Conservation (phyloP, 805 yeast genomes). For the Starmerella scarabaei region DNA sequence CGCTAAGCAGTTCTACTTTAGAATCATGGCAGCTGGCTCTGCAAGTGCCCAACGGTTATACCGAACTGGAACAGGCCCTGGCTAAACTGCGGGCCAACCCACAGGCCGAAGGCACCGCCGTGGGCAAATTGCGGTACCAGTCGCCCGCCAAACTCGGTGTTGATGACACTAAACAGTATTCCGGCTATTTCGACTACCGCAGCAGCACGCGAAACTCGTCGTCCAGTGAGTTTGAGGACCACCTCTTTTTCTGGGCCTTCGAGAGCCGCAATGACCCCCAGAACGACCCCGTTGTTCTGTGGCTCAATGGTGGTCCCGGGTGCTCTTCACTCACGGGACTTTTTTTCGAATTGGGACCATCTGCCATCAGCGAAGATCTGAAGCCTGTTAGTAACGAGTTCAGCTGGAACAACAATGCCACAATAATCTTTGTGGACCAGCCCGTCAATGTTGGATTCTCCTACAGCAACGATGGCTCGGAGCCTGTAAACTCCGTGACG, state of each 20-base stretch:
- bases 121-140: neutral
- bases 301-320: constrained; percentile 97
- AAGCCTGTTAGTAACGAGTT: constrained; percentile 67
- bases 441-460: constrained; percentile 93
- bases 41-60: neutral
- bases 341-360: constrained; percentile 87
- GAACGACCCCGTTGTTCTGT: constrained; percentile 72
- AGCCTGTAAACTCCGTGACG: constrained; percentile 30
- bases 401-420: constrained; percentile 88
- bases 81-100: neutral
- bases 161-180: constrained; percentile 65
- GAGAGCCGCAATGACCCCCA: constrained; percentile 77
- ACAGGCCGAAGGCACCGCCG: too few relatives aligned
- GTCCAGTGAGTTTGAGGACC: constrained; percentile 76
- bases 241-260: constrained; percentile 85
- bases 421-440: constrained; percentile 84
- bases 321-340: constrained; percentile 90
- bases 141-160: constrained; percentile 55
- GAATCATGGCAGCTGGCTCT: neutral
- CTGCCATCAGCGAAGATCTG: constrained; percentile 56
- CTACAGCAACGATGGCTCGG: constrained; percentile 34
- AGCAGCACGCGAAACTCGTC: constrained; percentile 51
- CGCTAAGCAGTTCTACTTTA: too few relatives aligned
- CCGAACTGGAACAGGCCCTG: neutral
- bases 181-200: constrained; percentile 61